phyloP scores from a whole-genome alignment of 345 rosid genomes.

The Hypericum perforatum region DNA sequence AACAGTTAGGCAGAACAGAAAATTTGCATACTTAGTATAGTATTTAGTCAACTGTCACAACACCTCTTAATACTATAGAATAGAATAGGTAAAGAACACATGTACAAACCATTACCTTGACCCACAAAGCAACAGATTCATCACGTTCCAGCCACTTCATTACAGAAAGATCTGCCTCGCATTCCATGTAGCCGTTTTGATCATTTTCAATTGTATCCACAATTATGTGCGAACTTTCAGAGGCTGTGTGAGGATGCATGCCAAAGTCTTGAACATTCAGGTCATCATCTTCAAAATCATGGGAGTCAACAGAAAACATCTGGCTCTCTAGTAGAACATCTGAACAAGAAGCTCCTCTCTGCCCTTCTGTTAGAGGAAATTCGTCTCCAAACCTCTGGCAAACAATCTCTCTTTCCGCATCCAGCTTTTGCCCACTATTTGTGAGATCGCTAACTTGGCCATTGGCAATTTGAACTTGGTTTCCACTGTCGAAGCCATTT shows the following conservation, averaged over 20 bases:
- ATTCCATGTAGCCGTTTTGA: conserved; percentile 39
- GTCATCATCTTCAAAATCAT: conserved; percentile 45
- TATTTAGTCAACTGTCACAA: background rate
- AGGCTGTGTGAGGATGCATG: conserved; percentile 26
- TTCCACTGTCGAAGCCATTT: conserved; percentile 21
- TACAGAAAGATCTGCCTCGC: conserved; percentile 46
- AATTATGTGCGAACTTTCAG: conserved; percentile 33
- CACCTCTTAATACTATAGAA: conserved; percentile 2
- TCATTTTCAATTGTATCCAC: conserved; percentile 45
- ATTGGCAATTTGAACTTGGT: conserved; percentile 29
- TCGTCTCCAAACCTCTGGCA: conserved; percentile 24
- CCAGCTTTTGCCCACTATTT: conserved; percentile 27
- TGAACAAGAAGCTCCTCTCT: conserved; percentile 33
- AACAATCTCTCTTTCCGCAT: conserved; percentile 21
- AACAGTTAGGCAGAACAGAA: background rate
- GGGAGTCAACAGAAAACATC: conserved; percentile 34
- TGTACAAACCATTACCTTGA: conserved; percentile 53
- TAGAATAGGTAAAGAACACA: conserved; percentile 3
- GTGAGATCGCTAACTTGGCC: conserved; percentile 27
- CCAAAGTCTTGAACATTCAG: conserved; percentile 27
- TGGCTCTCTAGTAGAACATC: conserved; percentile 36
- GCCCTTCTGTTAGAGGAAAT: conserved; percentile 28
- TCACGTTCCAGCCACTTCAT: conserved; percentile 77
- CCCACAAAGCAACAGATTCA: conserved; percentile 90
- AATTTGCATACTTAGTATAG: background rate